These are phyloP conservation scores for Ustilago esculenta DNA, from an alignment of 1,284 basidiomycete genomes.

Conservation along the genomic window DNA sequence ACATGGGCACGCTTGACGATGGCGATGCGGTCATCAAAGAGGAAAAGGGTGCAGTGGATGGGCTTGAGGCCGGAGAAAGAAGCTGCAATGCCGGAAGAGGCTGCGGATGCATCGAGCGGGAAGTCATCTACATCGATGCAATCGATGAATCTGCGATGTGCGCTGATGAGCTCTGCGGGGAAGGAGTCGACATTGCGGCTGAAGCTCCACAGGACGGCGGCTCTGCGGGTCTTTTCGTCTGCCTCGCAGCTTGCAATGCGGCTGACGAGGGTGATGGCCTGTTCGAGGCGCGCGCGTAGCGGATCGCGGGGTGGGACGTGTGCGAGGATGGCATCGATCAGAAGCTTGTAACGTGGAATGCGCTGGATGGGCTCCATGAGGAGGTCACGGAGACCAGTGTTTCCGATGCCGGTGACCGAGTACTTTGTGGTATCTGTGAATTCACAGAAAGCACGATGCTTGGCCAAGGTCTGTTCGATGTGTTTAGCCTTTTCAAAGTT, in stretches of 20 bases:
- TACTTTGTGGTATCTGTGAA: slow-evolving; percentile 84
- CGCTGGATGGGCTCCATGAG: slow-evolving; percentile 99
- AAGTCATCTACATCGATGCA: slow-evolving; percentile 91
- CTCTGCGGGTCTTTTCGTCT: slow-evolving; percentile 87
- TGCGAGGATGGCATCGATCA: slow-evolving; percentile 75
- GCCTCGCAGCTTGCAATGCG: slow-evolving; percentile 91
- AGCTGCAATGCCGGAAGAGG: slow-evolving; percentile 20
- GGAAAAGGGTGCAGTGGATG: slow-evolving; percentile 86
- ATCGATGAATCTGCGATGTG: slow-evolving; percentile 86
- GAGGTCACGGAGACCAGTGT: slow-evolving; percentile 83
- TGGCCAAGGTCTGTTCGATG: slow-evolving; percentile 84
- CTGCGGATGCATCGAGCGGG: slow-evolving; percentile 28
- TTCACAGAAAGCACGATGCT: slow-evolving; percentile 79
- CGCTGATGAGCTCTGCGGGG: slow-evolving; percentile 72
- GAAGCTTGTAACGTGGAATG: slow-evolving; percentile 91
- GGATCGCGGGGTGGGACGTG: slow-evolving; percentile 53
- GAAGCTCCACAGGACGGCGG: slow-evolving; percentile 87
- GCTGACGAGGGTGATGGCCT: slow-evolving; percentile 86
- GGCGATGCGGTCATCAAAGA: slow-evolving; percentile 94
- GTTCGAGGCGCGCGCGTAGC: slow-evolving; percentile 75
- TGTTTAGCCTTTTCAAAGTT: slow-evolving; percentile 92
- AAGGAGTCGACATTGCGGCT: slow-evolving; percentile 87
- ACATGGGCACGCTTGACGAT: slow-evolving; percentile 85
- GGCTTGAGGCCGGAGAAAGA: slow-evolving; percentile 32
- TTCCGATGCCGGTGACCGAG: slow-evolving; percentile 80